A percentile compares a stretch with the other conserved stretches of the same genome.
Evolutionary conservation across 2,329 filamentous ascomycete genomes (phyloP).

Genomic region (Aspergillus proliferans): DNA sequence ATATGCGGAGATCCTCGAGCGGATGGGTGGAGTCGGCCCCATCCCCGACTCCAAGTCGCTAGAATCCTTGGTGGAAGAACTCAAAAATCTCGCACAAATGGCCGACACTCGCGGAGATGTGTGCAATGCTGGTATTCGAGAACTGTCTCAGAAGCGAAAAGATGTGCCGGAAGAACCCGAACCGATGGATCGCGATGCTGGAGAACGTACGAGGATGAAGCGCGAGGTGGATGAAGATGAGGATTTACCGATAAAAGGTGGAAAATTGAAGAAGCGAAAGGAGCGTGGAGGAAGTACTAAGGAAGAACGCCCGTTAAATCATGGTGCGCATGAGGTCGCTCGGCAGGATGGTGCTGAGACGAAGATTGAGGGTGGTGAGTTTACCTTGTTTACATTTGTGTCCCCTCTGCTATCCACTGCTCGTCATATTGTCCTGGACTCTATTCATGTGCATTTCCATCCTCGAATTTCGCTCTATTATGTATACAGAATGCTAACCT

Average conservation of each 20-base stretch:
- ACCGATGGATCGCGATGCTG: slow-evolving; percentile 40
- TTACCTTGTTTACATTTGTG: slow-evolving; percentile 5
- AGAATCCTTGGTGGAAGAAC: slow-evolving; percentile 46
- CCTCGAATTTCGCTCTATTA: background rate
- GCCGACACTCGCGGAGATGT: slow-evolving; percentile 53
- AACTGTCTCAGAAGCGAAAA: slow-evolving; percentile 54
- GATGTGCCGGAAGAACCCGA: slow-evolving; percentile 49
- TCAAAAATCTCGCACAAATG: slow-evolving; percentile 52
- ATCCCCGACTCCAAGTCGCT: slow-evolving; percentile 45
- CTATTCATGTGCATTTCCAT: background rate
- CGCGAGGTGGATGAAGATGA: slow-evolving; percentile 41
- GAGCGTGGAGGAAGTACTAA: slow-evolving; percentile 54
- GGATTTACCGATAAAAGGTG: slow-evolving; percentile 45
- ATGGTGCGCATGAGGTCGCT: slow-evolving; percentile 58
- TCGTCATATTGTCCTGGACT: slow-evolving; percentile 2
- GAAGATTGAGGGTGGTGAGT: slow-evolving; percentile 49
- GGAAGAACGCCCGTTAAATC: slow-evolving; percentile 54
- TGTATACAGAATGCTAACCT: slow-evolving; percentile 6
- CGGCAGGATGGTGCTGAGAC: slow-evolving; percentile 59
- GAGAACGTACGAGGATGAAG: slow-evolving; percentile 45
- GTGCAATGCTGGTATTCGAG: slow-evolving; percentile 55
- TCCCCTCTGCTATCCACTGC: slow-evolving; percentile 10
- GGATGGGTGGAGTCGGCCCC: slow-evolving; percentile 43
- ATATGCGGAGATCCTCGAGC: slow-evolving; percentile 55
- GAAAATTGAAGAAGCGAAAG: slow-evolving; percentile 75